These are phyloP conservation scores for Macaranga tanarius DNA, from an alignment of 441 rosid genomes.

Conservation along the genomic window DNA sequence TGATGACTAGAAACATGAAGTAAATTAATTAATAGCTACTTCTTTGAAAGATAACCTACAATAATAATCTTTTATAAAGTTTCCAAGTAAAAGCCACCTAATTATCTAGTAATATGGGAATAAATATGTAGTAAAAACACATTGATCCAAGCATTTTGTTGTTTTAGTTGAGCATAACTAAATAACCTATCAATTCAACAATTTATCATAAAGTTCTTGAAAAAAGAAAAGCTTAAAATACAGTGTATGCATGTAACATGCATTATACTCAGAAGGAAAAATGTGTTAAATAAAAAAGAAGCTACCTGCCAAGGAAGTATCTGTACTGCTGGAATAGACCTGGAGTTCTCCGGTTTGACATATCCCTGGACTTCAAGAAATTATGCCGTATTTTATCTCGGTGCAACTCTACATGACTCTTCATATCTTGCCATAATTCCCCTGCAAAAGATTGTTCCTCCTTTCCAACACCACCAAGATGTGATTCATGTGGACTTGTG, in stretches of 20 bases:
- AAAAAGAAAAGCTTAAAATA: neutral
- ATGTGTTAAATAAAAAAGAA: neutral
- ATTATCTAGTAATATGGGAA: neutral
- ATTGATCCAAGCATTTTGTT: neutral
- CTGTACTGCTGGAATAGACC: slow-evolving; percentile 59
- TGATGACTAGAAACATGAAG: neutral
- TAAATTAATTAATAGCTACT: neutral
- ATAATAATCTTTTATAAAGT: neutral
- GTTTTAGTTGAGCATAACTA: neutral
- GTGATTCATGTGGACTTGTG: slow-evolving; percentile 24
- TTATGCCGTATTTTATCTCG: slow-evolving; percentile 62
- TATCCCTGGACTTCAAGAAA: slow-evolving; percentile 58
- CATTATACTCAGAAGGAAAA: slow-evolving; percentile 5
- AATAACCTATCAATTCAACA: neutral
- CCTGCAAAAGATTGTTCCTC: slow-evolving; percentile 68
- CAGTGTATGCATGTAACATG: too few species aligned
- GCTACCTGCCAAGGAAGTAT: slow-evolving; percentile 85
- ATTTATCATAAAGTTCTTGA: neutral
- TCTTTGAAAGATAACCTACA: neutral
- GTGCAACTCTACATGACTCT: slow-evolving; percentile 52
- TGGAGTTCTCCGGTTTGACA: slow-evolving; percentile 72
- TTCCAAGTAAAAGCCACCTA: neutral
- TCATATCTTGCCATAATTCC: slow-evolving; percentile 83
- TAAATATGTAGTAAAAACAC: neutral
- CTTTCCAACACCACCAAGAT: slow-evolving; percentile 23